Evolutionary conservation across 2,329 filamentous ascomycete genomes (phyloP).

Genomic region (Alternaria gansuensis): DNA sequence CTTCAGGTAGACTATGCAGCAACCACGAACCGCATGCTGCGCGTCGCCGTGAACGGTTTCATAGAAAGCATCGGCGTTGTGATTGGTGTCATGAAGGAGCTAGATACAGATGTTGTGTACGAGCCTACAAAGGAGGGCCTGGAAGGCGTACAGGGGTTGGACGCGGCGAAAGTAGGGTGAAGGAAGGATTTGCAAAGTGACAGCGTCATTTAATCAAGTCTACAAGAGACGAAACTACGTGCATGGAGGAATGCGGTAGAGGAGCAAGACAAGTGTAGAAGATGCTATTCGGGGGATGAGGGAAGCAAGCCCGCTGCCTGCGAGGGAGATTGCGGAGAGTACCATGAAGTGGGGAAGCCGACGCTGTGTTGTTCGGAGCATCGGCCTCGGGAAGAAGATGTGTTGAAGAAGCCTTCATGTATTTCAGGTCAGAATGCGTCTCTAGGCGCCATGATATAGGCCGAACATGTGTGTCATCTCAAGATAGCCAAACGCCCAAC

Average conservation of each 20-base stretch:
- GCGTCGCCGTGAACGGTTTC: conserved; percentile 95
- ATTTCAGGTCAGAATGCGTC: no score
- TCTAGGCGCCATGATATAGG: background rate
- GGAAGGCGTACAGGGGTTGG: conserved; percentile 74
- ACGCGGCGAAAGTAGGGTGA: conserved; percentile 69
- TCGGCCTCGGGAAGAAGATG: background rate
- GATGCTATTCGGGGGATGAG: background rate
- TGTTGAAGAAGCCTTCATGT: background rate
- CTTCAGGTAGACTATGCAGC: conserved; percentile 82
- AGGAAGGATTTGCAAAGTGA: background rate
- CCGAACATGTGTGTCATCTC: background rate
- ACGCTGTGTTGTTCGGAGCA: background rate
- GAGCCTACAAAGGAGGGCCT: conserved; percentile 54
- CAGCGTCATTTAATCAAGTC: background rate
- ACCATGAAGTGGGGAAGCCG: background rate
- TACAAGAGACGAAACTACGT: background rate
- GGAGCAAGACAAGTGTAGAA: background rate
- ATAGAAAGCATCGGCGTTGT: conserved; percentile 89
- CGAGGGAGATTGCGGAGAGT: background rate
- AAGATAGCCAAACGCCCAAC: background rate
- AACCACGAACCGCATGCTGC: conserved; percentile 94
- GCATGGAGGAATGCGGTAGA: background rate
- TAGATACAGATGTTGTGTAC: conserved; percentile 83
- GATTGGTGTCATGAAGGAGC: conserved; percentile 85
- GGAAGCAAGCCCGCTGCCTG: background rate